Evolutionary conservation across 495 filamentous ascomycete genomes (phyloP).

Genomic region (Neurospora sp.): DNA sequence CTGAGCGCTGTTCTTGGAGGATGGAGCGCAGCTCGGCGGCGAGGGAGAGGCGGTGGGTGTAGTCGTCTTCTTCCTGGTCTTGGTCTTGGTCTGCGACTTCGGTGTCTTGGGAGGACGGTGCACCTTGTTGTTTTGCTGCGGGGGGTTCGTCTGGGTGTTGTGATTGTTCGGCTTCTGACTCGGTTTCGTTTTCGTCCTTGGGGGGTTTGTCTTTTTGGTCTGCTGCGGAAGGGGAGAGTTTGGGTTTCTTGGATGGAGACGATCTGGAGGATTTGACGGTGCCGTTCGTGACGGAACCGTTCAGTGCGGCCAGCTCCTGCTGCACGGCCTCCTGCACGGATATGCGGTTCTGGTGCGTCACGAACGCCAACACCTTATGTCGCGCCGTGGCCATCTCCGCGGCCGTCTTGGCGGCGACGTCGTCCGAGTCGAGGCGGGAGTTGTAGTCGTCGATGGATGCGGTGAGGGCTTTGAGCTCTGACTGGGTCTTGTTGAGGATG

Average conservation of each 20-base stretch:
- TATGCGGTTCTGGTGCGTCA: slow-evolving; percentile 33
- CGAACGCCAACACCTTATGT: slow-evolving; percentile 27
- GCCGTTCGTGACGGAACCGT: slow-evolving; percentile 18
- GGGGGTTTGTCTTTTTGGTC: background rate
- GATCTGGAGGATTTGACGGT: background rate
- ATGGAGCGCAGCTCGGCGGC: slow-evolving; percentile 29
- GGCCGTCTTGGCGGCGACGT: slow-evolving; percentile 29
- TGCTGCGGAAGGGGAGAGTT: background rate
- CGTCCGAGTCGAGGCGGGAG: slow-evolving; percentile 31
- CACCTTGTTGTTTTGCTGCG: background rate
- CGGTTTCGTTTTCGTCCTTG: background rate
- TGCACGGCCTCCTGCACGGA: slow-evolving; percentile 27
- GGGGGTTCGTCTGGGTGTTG: too few relatives aligned
- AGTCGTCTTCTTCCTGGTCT: slow-evolving; percentile 12
- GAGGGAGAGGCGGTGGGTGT: slow-evolving; percentile 28
- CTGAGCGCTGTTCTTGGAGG: slow-evolving; percentile 27
- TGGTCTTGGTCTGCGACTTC: background rate
- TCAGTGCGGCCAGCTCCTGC: slow-evolving; percentile 16
- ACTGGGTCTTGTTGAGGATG: slow-evolving; percentile 42
- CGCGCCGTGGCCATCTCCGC: slow-evolving; percentile 24
- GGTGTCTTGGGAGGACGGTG: background rate
- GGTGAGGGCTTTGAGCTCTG: slow-evolving; percentile 42
- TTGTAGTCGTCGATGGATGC: slow-evolving; percentile 40
- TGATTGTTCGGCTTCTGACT: background rate
- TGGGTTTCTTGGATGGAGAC: background rate